Conservation (phyloP, 306 rosid genomes). For the Quillaja saponaria region DNA sequence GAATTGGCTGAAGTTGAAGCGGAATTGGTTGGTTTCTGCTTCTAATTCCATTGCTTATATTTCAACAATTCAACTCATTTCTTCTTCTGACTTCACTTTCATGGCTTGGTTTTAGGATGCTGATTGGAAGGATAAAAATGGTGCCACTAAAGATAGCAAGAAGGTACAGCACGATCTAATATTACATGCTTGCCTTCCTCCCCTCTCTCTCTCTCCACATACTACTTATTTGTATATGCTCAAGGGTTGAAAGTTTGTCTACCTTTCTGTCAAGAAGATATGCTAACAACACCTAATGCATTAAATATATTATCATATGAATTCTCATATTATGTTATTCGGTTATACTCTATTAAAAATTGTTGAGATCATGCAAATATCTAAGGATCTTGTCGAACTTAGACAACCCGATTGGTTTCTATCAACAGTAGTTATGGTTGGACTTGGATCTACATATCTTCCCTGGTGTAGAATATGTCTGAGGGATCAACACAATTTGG, state of each 20-base stretch:
- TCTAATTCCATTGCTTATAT: conserved; percentile 20
- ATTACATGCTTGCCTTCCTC: conserved; percentile 11
- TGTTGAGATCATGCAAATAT: neutral
- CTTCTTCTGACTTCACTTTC: conserved; percentile 22
- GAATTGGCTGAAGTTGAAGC: conserved; percentile 97
- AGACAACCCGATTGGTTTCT: neutral
- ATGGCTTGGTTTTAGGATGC: conserved; percentile 46
- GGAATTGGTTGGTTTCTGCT: conserved; percentile 54
- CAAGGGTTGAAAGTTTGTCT: conserved; percentile 2
- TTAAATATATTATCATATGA: neutral
- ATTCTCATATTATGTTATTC: neutral
- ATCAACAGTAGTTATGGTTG: too few species aligned
- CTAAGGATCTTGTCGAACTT: neutral
- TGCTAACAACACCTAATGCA: neutral
- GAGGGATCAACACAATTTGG: too few species aligned
- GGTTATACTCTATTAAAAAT: too few species aligned
- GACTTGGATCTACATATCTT: too few species aligned
- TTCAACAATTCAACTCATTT: conserved; percentile 12
- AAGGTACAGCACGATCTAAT: conserved; percentile 54
- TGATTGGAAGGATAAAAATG: conserved; percentile 57
- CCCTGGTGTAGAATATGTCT: too few species aligned
- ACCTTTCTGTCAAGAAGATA: conserved; percentile 2
- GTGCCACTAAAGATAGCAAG: conserved; percentile 45
- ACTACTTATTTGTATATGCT: neutral
- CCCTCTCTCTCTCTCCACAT: conserved; percentile 7